These are phyloP conservation scores for Selaginella tamariscina DNA, from an alignment of 75 land plant genomes.

Conservation along the genomic window DNA sequence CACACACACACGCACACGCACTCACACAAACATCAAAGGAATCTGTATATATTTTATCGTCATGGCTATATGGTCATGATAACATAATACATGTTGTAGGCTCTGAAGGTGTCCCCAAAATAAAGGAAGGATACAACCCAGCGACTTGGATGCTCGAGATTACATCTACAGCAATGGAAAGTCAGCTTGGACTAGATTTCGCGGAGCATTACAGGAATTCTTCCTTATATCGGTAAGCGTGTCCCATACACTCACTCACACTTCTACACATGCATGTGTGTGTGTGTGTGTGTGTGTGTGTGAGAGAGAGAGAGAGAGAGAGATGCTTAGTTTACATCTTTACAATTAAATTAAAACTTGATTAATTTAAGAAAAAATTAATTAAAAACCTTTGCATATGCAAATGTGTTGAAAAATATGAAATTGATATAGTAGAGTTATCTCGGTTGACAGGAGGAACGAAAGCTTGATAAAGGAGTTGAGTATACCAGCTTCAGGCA, in stretches of 20 bases:
- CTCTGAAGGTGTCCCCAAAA: constrained; percentile 37
- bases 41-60: neutral
- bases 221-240: neutral
- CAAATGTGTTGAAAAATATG: no score
- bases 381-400: no score
- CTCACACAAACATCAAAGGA: neutral
- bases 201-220: neutral
- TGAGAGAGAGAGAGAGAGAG: no score
- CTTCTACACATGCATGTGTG: no score
- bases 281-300: no score
- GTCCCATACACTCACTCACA: no score
- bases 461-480: neutral
- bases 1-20: no score
- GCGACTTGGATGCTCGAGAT: constrained; percentile 29
- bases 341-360: no score
- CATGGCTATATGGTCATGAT: no score
- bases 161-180: neutral
- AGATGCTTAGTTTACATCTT: no score
- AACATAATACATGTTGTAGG: constrained; percentile 14
- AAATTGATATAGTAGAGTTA: neutral
- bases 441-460: neutral
- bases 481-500: neutral
- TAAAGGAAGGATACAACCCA: constrained; percentile 37
- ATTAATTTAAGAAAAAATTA: no score
- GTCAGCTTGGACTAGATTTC: neutral